Evolutionary conservation across 2,329 filamentous ascomycete species (phyloP).

Genomic region (Myriosclerotinia scirpicola): DNA sequence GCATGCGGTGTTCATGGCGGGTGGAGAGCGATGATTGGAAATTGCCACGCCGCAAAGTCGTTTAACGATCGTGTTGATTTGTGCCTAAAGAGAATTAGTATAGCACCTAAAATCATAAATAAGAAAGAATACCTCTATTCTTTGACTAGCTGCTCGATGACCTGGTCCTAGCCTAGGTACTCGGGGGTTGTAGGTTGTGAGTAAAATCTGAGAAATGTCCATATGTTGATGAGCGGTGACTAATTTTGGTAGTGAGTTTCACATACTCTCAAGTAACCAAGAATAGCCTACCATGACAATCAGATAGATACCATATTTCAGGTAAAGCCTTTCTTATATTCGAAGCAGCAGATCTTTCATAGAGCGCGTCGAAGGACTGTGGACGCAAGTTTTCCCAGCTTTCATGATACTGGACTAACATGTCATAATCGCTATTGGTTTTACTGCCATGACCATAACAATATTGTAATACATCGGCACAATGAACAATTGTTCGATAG

Average conservation of each 20-base stretch:
- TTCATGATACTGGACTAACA: conserved; percentile 28
- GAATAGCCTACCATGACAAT: conserved; percentile 31
- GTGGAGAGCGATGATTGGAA: conserved; percentile 30
- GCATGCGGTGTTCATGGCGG: conserved; percentile 40
- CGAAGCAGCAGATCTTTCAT: conserved; percentile 20
- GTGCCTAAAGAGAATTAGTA: conserved; percentile 21
- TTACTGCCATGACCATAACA: conserved; percentile 30
- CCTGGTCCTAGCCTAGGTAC: conserved; percentile 31
- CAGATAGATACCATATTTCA: conserved; percentile 32
- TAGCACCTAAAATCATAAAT: neutral
- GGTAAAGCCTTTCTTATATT: conserved; percentile 25
- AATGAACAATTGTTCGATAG: conserved; percentile 31
- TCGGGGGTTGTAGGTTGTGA: conserved; percentile 44
- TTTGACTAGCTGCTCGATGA: conserved; percentile 23
- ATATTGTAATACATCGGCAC: conserved; percentile 32
- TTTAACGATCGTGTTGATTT: conserved; percentile 28
- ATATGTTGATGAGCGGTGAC: conserved; percentile 46
- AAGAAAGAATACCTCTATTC: conserved; percentile 27
- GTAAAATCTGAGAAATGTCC: conserved; percentile 44
- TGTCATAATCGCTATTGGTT: conserved; percentile 27
- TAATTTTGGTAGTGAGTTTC: conserved; percentile 14
- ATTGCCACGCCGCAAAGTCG: conserved; percentile 31
- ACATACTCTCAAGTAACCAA: neutral
- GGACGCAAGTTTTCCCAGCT: conserved; percentile 29
- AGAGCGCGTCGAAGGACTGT: conserved; percentile 32